Conservation (phyloP, 2,329 filamentous ascomycete genomes). For the Ceratocystis colombiana region DNA sequence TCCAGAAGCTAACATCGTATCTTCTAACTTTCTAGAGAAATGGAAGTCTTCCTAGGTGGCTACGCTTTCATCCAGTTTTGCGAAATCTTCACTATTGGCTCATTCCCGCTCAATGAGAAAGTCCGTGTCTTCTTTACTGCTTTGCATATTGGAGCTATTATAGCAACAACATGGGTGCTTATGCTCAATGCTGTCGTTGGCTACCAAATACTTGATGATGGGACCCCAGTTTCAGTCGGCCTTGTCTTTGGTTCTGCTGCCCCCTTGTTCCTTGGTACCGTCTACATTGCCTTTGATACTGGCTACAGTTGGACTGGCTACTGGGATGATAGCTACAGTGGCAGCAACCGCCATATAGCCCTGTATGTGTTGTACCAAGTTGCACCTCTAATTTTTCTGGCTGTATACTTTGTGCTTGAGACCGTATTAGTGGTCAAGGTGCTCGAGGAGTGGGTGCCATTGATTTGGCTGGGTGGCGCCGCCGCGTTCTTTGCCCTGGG, state of each 20-base stretch:
- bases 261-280: slow-evolving; percentile 74
- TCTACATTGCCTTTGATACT: slow-evolving; percentile 92
- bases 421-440: slow-evolving; percentile 72
- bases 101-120: slow-evolving; percentile 62
- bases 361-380: slow-evolving; percentile 94
- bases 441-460: slow-evolving; percentile 80
- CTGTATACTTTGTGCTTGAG: slow-evolving; percentile 77
- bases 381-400: slow-evolving; percentile 77
- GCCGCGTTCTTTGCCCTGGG: slow-evolving; percentile 78
- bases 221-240: slow-evolving; percentile 71
- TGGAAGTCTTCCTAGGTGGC: slow-evolving; percentile 82
- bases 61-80: slow-evolving; percentile 85
- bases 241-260: slow-evolving; percentile 62
- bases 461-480: slow-evolving; percentile 72
- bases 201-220: slow-evolving; percentile 88
- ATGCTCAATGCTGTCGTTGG: slow-evolving; percentile 87
- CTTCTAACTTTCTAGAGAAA: slow-evolving; percentile 54
- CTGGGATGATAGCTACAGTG: slow-evolving; percentile 52
- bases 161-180: slow-evolving; percentile 80
- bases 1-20: slow-evolving; percentile 4
- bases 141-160: slow-evolving; percentile 80
- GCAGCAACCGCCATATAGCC: slow-evolving; percentile 64
- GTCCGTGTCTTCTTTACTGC: slow-evolving; percentile 77
- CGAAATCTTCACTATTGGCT: slow-evolving; percentile 92
- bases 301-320: slow-evolving; percentile 74